These are phyloP conservation scores for Globisporangium takayamanum DNA, from an alignment of 352 stramenopile species.

Conservation along the genomic window DNA sequence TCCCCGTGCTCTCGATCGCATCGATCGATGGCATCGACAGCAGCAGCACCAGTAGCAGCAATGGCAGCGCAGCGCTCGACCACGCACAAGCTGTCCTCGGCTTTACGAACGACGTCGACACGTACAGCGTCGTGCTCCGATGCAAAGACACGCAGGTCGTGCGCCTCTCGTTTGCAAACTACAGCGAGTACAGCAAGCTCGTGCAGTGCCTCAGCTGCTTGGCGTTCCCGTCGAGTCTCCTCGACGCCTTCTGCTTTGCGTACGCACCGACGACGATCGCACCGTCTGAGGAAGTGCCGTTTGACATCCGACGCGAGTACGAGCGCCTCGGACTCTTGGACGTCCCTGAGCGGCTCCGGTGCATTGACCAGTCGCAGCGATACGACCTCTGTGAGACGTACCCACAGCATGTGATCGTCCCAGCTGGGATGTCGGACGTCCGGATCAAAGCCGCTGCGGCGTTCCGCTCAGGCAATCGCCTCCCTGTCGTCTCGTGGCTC, in stretches of 20 bases:
- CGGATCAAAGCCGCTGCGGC: slow-evolving; percentile 67
- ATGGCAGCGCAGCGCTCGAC: slow-evolving; percentile 28
- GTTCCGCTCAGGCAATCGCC: slow-evolving; percentile 62
- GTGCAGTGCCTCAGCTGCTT: slow-evolving; percentile 72
- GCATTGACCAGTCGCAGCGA: slow-evolving; percentile 64
- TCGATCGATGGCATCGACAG: slow-evolving; percentile 58
- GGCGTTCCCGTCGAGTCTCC: slow-evolving; percentile 60
- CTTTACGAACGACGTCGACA: slow-evolving; percentile 36
- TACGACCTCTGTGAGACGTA: slow-evolving; percentile 94
- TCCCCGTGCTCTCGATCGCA: slow-evolving; percentile 69
- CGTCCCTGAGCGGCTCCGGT: slow-evolving; percentile 52
- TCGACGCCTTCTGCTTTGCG: slow-evolving; percentile 80
- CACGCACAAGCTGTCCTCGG: slow-evolving; percentile 56
- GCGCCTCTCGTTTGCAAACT: slow-evolving; percentile 59
- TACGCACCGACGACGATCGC: slow-evolving; percentile 56
- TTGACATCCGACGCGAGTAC: slow-evolving; percentile 78
- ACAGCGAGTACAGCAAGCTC: slow-evolving; percentile 69
- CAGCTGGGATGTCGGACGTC: slow-evolving; percentile 87
- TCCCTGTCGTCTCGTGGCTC: slow-evolving; percentile 75
- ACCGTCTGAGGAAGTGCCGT: slow-evolving; percentile 69
- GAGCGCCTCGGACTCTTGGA: slow-evolving; percentile 68
- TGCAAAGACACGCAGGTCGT: slow-evolving; percentile 77
- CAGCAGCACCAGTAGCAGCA: slow-evolving; percentile 1
- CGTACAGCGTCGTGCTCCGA: slow-evolving; percentile 61
- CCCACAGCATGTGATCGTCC: slow-evolving; percentile 90